Evolutionary conservation across 73 alveolate genomes (phyloP).

Genomic region (Diophrys appendiculata): DNA sequence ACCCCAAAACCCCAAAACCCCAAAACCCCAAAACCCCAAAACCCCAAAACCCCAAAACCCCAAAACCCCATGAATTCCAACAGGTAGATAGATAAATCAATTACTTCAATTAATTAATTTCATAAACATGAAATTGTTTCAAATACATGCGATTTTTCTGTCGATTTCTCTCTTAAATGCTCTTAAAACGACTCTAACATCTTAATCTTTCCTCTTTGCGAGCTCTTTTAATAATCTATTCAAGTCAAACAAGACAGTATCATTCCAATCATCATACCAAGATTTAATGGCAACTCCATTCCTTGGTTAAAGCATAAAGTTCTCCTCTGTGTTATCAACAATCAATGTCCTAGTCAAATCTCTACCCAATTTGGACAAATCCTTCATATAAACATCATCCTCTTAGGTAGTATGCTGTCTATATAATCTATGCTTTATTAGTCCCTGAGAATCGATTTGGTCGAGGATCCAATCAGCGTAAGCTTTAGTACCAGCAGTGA

Average conservation of each 20-base stretch:
- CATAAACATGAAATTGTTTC: too few species aligned
- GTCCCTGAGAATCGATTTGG: constrained; percentile 67
- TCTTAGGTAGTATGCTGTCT: constrained; percentile 75
- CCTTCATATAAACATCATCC: constrained; percentile 47
- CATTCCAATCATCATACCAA: constrained; percentile 74
- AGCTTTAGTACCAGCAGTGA: constrained; percentile 81
- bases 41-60: too few species aligned
- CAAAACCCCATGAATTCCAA: too few species aligned
- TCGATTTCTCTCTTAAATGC: too few species aligned
- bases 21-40: too few species aligned
- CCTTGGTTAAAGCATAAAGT: constrained; percentile 65
- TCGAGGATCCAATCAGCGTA: constrained; percentile 79
- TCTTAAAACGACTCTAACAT: constrained; percentile 34
- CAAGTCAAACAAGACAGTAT: too few species aligned
- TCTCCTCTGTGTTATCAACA: constrained; percentile 63
- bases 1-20: too few species aligned
- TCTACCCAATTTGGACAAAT: constrained; percentile 59
- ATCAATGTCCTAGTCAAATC: constrained; percentile 58
- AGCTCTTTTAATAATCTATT: too few species aligned
- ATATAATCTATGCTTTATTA: constrained; percentile 70
- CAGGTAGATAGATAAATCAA: too few species aligned
- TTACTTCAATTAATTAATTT: too few species aligned
- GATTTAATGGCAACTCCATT: constrained; percentile 79
- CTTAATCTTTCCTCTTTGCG: constrained; percentile 2
- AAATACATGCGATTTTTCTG: too few species aligned